Evolutionary conservation across 164 flowering plant species (phyloP), one percentile per base, ranked within the genome.

Genomic region (Nymphaea colorata): DNA sequence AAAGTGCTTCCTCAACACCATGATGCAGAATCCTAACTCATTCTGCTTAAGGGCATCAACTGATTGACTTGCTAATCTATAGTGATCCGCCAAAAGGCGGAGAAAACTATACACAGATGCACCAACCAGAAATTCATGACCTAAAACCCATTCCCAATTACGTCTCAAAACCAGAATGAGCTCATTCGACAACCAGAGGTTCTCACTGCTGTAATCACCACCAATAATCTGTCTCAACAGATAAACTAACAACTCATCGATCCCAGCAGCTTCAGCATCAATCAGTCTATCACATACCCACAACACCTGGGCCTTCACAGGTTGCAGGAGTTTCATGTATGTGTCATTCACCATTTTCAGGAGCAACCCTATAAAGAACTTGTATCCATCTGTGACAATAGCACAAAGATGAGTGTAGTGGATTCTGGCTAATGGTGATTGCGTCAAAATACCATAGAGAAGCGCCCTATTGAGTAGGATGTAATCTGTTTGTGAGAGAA

Each of bases 1-100:
- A 67, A 93, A 87, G 42, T 82, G 78, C 68, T 82, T 86, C 78
- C 88, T 90, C 72, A 93, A 68, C 61, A 86, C 66, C 67, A 75
- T 76, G 47, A 88, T 78, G 74, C 98, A 93, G 73, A 93, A 93
- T 18, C 75, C 80, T 68, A 85, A 83, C 80, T 93, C 98, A 80
- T 77, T 73, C 2, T 16, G 61, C 82, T 67, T 85, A 77, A 89
- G 76, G 3, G 64, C 67, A 63, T 78, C 86, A 4, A 84, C 41
- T 18, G 74, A 80, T 2, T 71, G 71, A 76, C 74, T 70, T 2
- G 71, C 44, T 10, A 81, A 44, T 70, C 82, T 77, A 76, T 76
- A 85, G 70, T 91, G 98, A 76, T 89, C 96, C 44, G 82, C 77
- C 62, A 91, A 70, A 55, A 91, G 70, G 45, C 94, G 78, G 65